A percentile compares a stretch with the other conserved stretches of the same genome.
phyloP scores from a whole-genome alignment of 179 eudicot genomes.

The Carnegiea gigantea region DNA sequence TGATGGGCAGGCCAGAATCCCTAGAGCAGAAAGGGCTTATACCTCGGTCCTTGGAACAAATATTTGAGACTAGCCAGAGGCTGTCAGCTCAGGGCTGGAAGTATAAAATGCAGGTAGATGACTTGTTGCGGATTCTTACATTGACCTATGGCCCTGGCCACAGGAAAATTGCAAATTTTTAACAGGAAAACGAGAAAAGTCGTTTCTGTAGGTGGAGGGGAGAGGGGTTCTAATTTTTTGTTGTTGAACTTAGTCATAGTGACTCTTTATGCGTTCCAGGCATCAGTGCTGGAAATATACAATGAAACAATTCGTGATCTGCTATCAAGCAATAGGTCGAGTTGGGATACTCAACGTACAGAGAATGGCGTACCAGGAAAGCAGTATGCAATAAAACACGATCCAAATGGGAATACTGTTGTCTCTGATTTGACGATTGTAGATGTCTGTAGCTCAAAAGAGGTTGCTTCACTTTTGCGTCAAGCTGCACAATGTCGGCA shows the following conservation, averaged over 20 bases:
- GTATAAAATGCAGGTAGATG: conserved; percentile 68
- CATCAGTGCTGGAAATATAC: conserved; percentile 78
- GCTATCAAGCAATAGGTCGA: conserved; percentile 47
- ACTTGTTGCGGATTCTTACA: background rate
- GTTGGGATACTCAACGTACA: conserved; percentile 43
- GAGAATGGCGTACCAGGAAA: conserved; percentile 58
- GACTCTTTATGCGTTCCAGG: conserved; percentile 33
- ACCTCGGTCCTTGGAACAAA: conserved; percentile 76
- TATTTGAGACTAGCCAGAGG: conserved; percentile 64
- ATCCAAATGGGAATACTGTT: conserved; percentile 61
- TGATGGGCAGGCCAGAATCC: conserved; percentile 79
- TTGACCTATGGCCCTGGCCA: background rate
- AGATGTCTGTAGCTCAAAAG: conserved; percentile 67
- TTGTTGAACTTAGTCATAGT: background rate
- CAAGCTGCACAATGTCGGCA: conserved; percentile 73
- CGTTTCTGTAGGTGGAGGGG: background rate
- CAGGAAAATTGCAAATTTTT: background rate
- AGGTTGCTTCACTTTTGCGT: conserved; percentile 64
- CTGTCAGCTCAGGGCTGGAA: conserved; percentile 73
- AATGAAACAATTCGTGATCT: conserved; percentile 75
- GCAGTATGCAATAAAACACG: conserved; percentile 65
- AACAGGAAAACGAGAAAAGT: background rate
- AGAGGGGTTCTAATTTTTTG: background rate
- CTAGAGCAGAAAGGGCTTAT: conserved; percentile 67
- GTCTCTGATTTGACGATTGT: conserved; percentile 76